A percentile compares a stretch with the other conserved stretches of the same genome.
These are phyloP conservation scores for Chenopodium album DNA, from an alignment of 148 eudicot species.

Conservation along the genomic window DNA sequence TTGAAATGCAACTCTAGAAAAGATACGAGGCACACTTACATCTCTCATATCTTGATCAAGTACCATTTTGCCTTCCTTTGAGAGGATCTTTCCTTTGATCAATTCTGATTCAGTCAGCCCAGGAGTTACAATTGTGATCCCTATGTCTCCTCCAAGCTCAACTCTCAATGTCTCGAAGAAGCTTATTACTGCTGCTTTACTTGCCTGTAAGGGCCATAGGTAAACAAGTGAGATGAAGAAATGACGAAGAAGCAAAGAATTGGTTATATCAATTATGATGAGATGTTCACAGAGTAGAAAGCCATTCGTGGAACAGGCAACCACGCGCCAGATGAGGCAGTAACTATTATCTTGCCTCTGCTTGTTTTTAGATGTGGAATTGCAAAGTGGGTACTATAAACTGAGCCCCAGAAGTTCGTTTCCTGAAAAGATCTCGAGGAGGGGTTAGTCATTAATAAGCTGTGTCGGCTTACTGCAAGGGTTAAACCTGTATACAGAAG, in stretches of 20 bases:
- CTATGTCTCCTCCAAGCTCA: conserved; percentile 48
- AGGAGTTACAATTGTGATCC: conserved; percentile 59
- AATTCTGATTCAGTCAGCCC: conserved; percentile 65
- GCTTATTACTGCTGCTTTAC: conserved; percentile 58
- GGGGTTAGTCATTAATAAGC: background rate
- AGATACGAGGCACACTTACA: conserved; percentile 31
- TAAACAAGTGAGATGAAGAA: background rate
- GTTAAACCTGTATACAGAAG: background rate
- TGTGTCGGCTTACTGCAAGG: background rate
- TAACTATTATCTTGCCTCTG: conserved; percentile 51
- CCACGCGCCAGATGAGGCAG: conserved; percentile 50
- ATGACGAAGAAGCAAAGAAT: background rate
- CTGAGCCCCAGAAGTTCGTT: conserved; percentile 72
- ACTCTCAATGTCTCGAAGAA: conserved; percentile 60
- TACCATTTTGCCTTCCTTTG: conserved; percentile 38
- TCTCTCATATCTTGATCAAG: conserved; percentile 54
- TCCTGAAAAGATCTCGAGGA: conserved; percentile 37
- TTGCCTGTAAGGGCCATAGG: conserved; percentile 41
- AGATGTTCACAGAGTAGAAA: conserved; percentile 43
- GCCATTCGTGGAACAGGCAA: conserved; percentile 45
- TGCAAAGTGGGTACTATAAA: conserved; percentile 48
- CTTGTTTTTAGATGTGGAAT: conserved; percentile 48
- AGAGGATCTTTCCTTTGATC: conserved; percentile 54
- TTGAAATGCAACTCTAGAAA: no score
- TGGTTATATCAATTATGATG: background rate